These are phyloP conservation scores for Trichosporon sp. DNA, from an alignment of 1,284 basidiomycete genomes.

Conservation along the genomic window DNA sequence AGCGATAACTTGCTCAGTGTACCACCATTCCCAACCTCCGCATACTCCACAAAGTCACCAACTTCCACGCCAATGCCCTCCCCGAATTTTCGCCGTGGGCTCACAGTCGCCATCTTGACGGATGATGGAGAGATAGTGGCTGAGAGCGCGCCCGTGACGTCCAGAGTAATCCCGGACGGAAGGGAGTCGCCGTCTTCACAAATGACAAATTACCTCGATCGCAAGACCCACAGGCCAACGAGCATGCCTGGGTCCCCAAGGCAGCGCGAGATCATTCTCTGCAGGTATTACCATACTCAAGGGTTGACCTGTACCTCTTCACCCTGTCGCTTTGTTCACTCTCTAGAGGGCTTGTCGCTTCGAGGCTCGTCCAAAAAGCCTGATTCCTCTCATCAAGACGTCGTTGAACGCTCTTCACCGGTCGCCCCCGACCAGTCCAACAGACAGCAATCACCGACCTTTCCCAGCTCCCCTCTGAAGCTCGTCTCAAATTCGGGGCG, in stretches of 20 bases:
- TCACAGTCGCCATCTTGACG: conserved; percentile 38
- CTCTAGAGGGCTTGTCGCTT: conserved; percentile 19
- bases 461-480: background rate
- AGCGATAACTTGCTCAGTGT: conserved; percentile 22
- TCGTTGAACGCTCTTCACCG: background rate
- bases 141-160: conserved; percentile 27
- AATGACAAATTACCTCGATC: conserved; percentile 11
- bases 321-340: conserved; percentile 48
- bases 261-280: conserved; percentile 41
- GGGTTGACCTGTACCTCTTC: conserved; percentile 46
- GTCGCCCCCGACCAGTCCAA: background rate
- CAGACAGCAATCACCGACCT: background rate
- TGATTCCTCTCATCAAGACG: background rate
- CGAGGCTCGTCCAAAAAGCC: background rate
- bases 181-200: conserved; percentile 9
- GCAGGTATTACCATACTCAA: conserved; percentile 47
- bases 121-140: conserved; percentile 27
- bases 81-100: conserved; percentile 20
- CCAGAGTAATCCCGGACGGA: background rate
- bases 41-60: background rate
- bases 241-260: background rate
- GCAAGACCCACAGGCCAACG: conserved; percentile 28
- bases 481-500: background rate
- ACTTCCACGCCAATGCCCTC: background rate
- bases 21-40: conserved; percentile 9